These are phyloP conservation scores for Trametes pubescens DNA, from an alignment of 1,284 basidiomycete genomes.

Conservation along the genomic window DNA sequence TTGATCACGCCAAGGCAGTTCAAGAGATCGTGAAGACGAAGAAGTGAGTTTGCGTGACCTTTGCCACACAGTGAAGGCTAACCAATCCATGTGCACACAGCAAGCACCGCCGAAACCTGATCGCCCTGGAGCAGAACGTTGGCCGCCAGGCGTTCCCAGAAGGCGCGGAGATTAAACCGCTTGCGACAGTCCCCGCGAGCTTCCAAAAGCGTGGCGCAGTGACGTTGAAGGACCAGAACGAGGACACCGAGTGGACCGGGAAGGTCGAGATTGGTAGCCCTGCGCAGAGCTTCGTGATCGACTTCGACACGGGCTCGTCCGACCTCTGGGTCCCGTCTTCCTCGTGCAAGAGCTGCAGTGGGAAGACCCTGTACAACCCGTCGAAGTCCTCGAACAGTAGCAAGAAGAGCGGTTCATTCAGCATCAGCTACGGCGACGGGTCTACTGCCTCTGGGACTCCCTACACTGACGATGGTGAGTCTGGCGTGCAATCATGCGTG, in stretches of 20 bases:
- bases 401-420: conserved; percentile 48
- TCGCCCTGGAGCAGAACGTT: conserved; percentile 36
- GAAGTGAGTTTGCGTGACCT: conserved; percentile 22
- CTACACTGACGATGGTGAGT: conserved; percentile 56
- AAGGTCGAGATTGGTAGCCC: conserved; percentile 35
- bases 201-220: conserved; percentile 23
- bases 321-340: conserved; percentile 40
- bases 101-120: conserved; percentile 35
- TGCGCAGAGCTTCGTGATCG: conserved; percentile 34
- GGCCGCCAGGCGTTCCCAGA: conserved; percentile 23
- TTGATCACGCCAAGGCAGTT: conserved; percentile 31
- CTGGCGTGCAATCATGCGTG: neutral
- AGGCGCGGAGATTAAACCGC: conserved; percentile 23
- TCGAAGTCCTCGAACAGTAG: conserved; percentile 46
- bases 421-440: conserved; percentile 62
- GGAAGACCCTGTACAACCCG: conserved; percentile 43
- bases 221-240: conserved; percentile 30
- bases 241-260: conserved; percentile 33
- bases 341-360: conserved; percentile 33
- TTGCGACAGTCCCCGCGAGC: conserved; percentile 17
- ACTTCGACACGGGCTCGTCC: conserved; percentile 42
- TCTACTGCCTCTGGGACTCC: conserved; percentile 58
- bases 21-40: conserved; percentile 30
- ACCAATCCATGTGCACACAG: conserved; percentile 12
- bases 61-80: neutral